A percentile compares a stretch with the other conserved stretches of the same genome.
Conservation (phyloP, 768 basidiomycete genomes). For the Clavaria fumosa region DNA sequence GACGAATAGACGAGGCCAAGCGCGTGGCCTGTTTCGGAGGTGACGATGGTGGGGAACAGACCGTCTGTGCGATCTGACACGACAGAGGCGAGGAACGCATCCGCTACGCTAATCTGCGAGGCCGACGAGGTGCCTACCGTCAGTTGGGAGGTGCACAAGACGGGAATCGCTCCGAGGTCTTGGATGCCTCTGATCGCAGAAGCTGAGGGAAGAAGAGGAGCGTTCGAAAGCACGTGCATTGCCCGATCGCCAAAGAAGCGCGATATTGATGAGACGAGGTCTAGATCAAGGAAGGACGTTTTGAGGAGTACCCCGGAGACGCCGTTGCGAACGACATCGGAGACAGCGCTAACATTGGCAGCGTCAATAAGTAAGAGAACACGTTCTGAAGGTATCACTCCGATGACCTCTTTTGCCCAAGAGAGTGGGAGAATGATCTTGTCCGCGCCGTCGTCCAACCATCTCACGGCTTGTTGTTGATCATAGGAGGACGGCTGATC, state of each 20-base stretch:
- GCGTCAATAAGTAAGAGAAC: slow-evolving; percentile 66
- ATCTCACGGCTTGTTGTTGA: slow-evolving; percentile 40
- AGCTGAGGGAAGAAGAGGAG: slow-evolving; percentile 36
- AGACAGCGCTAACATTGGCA: slow-evolving; percentile 55
- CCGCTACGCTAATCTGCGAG: slow-evolving; percentile 54
- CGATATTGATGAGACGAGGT: slow-evolving; percentile 64
- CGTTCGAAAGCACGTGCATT: slow-evolving; percentile 43
- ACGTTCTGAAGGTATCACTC: slow-evolving; percentile 52
- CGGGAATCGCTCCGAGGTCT: slow-evolving; percentile 43
- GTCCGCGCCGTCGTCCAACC: slow-evolving; percentile 65
- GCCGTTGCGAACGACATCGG: slow-evolving; percentile 55
- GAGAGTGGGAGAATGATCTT: slow-evolving; percentile 64
- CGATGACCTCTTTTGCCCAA: slow-evolving; percentile 52
- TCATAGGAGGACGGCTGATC: slow-evolving; percentile 21
- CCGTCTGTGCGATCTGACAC: slow-evolving; percentile 82
- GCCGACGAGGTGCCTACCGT: slow-evolving; percentile 39
- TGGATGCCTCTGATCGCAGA: slow-evolving; percentile 46
- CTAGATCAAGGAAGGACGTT: slow-evolving; percentile 52
- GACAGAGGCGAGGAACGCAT: slow-evolving; percentile 74
- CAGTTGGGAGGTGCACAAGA: slow-evolving; percentile 59
- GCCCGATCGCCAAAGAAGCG: slow-evolving; percentile 51
- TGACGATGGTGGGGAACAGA: slow-evolving; percentile 85
- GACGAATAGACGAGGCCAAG: slow-evolving; percentile 97
- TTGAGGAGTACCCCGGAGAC: slow-evolving; percentile 74
- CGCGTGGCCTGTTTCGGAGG: slow-evolving; percentile 58